A percentile compares a stretch with the other conserved stretches of the same genome.
Evolutionary conservation across 2,329 filamentous ascomycete species (phyloP).

Genomic region (Colletotrichum destructivum): DNA sequence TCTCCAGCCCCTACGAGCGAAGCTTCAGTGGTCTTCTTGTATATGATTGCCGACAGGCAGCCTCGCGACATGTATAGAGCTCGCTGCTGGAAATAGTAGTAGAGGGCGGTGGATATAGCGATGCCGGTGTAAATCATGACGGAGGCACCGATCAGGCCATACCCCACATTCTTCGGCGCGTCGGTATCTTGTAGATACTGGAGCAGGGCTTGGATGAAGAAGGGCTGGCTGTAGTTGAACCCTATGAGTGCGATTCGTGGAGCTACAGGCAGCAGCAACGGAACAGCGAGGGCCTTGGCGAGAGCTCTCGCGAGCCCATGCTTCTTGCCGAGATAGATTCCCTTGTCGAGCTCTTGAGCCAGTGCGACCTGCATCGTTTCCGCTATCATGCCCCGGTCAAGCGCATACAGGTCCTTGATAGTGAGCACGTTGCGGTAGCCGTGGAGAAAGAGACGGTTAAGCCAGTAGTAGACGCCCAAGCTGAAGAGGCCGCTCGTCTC

Average conservation of each 20-base stretch:
- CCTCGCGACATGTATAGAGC: slow-evolving; percentile 50
- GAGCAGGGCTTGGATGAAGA: slow-evolving; percentile 58
- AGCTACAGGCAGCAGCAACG: slow-evolving; percentile 53
- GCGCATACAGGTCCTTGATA: slow-evolving; percentile 51
- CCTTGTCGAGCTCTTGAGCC: slow-evolving; percentile 36
- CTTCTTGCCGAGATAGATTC: slow-evolving; percentile 33
- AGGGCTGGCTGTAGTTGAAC: slow-evolving; percentile 60
- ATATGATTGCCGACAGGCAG: slow-evolving; percentile 50
- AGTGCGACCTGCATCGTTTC: slow-evolving; percentile 44
- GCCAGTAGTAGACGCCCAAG: slow-evolving; percentile 53
- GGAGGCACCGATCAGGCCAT: slow-evolving; percentile 53
- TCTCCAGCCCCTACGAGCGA: slow-evolving; percentile 46
- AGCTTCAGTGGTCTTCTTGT: slow-evolving; percentile 51
- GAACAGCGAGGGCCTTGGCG: slow-evolving; percentile 49
- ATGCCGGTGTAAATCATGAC: slow-evolving; percentile 52
- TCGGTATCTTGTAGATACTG: slow-evolving; percentile 50
- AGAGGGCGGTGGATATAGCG: slow-evolving; percentile 52
- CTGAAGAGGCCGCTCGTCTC: slow-evolving; percentile 53
- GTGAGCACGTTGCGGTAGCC: slow-evolving; percentile 52
- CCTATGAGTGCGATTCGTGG: slow-evolving; percentile 56
- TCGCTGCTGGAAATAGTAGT: slow-evolving; percentile 51
- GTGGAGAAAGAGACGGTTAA: slow-evolving; percentile 52
- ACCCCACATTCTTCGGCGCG: slow-evolving; percentile 46
- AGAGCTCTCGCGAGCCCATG: slow-evolving; percentile 51
- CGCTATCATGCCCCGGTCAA: slow-evolving; percentile 50